Conservation (phyloP, 208 protist genomes). For the Wallacemonas sp. region DNA sequence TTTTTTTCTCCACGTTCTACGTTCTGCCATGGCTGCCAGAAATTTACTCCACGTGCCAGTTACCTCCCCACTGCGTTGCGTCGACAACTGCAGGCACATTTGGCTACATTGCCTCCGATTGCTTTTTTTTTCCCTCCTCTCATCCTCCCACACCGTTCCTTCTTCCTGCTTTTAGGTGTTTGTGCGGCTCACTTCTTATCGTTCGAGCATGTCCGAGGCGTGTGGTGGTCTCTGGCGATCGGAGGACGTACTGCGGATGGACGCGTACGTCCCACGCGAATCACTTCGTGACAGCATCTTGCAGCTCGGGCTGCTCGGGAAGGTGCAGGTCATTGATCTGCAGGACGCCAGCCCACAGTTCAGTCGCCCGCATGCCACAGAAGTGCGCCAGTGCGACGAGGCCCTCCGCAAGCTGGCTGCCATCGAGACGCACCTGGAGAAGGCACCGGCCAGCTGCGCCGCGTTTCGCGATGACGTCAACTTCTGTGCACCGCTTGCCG, state of each 20-base stretch:
- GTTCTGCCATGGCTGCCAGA: no score
- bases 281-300: slow-evolving; percentile 88
- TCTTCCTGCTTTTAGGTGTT: no score
- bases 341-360: slow-evolving; percentile 71
- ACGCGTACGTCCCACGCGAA: slow-evolving; percentile 92
- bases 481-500: neutral
- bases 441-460: neutral
- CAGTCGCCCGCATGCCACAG: slow-evolving; percentile 88
- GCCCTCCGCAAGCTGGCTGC: slow-evolving; percentile 55
- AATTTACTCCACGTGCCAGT: no score
- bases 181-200: no score
- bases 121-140: no score
- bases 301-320: slow-evolving; percentile 88
- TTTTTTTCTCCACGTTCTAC: no score
- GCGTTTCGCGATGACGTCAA: neutral
- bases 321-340: slow-evolving; percentile 93
- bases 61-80: no score
- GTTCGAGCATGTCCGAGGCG: no score
- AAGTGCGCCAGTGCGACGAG: slow-evolving; percentile 93
- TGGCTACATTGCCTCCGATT: no score
- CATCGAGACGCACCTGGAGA: slow-evolving; percentile 32
- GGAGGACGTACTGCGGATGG: slow-evolving; percentile 92
- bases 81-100: no score
- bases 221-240: slow-evolving; percentile 77
- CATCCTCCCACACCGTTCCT: no score